Base-by-base conservation (phyloP, 2,329 filamentous ascomycete genomes). In the Cladosporium sp. region DNA sequence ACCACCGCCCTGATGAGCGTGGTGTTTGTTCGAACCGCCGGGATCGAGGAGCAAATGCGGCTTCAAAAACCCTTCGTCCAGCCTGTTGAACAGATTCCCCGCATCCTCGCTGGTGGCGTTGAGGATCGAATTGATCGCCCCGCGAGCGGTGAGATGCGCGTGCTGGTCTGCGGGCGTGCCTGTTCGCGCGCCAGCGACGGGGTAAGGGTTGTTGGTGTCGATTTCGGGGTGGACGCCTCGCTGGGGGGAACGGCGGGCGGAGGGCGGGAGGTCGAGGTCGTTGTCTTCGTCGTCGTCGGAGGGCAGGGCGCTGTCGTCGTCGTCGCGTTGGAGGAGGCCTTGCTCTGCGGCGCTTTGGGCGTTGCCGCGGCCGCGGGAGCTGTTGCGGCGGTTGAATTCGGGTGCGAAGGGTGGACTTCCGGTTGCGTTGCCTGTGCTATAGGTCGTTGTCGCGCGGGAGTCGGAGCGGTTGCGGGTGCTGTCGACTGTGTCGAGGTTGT, bases 51-150 rank as follows among this genome's bases (percentile, higher is more conserved):
- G 69, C 49, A 97, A 71, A 64, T 85, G 88, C 15, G 92, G 92
- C 75, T 97, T 97, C 69, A 97, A 91, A 67, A 90, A 96, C 53
- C 91, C 89, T 69, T 98, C 93, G 67, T 98, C 93, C 53, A 98
- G 74, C 70, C 95, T 91, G 58, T 84, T 84, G 69, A 98, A 95
- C 71, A 94, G 82, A 39, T 86, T 89, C 8, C 88, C 86, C 38
- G 94, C 90, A 66, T 98, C 93, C 43, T 95, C 89, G 1, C 86
- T 80, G 13, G 86, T 78, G 1, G 83, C 82, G 20, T 79, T 87
- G 58, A 95, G 83, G 7, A 98, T 74, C 63, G 92, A 86, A 50
- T 84, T 83, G 52, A 96, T 82, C 0, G 90, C 86, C 25, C 83
- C 86, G 16, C 83, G 79, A 9, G 88, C 88, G 22, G 82, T 87